Percentiles rank a stretch among this genome's conserved stretches.
Evolutionary conservation across 2,329 filamentous ascomycete genomes (phyloP).

Genomic region (Cladophialophora psammophila): DNA sequence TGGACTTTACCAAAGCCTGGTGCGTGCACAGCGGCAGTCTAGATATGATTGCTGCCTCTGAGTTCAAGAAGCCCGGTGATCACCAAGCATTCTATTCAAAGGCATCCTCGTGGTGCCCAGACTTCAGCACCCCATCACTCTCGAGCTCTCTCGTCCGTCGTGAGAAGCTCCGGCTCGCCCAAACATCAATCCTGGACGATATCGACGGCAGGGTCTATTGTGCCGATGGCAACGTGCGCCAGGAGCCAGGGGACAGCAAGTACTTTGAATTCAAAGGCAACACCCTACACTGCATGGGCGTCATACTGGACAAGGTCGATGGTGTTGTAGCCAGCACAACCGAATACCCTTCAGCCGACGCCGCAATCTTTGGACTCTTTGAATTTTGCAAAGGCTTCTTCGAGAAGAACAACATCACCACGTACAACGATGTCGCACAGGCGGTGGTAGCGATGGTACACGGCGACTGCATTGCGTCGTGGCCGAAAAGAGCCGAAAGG

Average conservation of each 20-base stretch:
- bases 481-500: constrained; percentile 12
- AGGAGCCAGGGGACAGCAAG: background rate
- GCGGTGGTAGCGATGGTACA: constrained; percentile 21
- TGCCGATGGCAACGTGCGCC: constrained; percentile 12
- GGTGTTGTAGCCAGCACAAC: background rate
- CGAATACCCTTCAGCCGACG: background rate
- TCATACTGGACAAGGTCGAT: constrained; percentile 18
- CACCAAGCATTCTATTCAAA: constrained; percentile 1
- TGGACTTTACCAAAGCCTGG: constrained; percentile 19
- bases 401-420: constrained; percentile 5
- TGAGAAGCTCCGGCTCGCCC: constrained; percentile 5
- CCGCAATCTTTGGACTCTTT: constrained; percentile 1
- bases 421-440: constrained; percentile 13
- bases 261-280: constrained; percentile 10
- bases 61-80: constrained; percentile 2
- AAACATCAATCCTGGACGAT: constrained; percentile 6
- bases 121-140: constrained; percentile 11
- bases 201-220: constrained; percentile 8
- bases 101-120: constrained; percentile 22
- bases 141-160: constrained; percentile 18
- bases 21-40: constrained; percentile 7
- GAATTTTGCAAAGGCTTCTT: constrained; percentile 1
- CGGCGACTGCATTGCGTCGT: constrained; percentile 13
- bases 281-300: constrained; percentile 13
- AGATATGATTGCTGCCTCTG: constrained; percentile 17